Evolutionary conservation across 805 yeast species (phyloP).

Genomic region (Candida lessepsii): DNA sequence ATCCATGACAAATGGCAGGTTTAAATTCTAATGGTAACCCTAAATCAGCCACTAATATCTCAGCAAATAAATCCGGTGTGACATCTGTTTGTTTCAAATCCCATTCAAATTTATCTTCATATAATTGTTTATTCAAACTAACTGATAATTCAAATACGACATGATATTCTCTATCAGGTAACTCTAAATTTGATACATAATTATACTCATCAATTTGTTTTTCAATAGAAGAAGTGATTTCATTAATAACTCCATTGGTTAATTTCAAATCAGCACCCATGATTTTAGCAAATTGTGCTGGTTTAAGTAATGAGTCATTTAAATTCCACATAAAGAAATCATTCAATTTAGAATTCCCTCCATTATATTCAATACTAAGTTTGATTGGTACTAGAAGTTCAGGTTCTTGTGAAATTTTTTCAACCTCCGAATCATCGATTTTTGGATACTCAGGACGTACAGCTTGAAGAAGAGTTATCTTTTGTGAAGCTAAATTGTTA

Average conservation of each 20-base stretch:
- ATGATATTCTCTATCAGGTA: slow-evolving; percentile 64
- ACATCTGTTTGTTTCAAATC: slow-evolving; percentile 56
- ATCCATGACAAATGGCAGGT: slow-evolving; percentile 83
- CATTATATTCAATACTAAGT: slow-evolving; percentile 57
- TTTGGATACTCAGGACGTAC: slow-evolving; percentile 24
- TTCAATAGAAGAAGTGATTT: slow-evolving; percentile 66
- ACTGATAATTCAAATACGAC: slow-evolving; percentile 80
- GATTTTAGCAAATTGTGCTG: slow-evolving; percentile 70
- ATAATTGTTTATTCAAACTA: slow-evolving; percentile 76
- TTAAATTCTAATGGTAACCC: slow-evolving; percentile 83
- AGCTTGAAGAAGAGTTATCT: slow-evolving; percentile 25
- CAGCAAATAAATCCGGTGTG: slow-evolving; percentile 84
- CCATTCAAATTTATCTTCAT: slow-evolving; percentile 95
- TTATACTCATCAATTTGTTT: slow-evolving; percentile 79
- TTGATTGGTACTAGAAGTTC: slow-evolving; percentile 65
- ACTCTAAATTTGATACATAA: slow-evolving; percentile 58
- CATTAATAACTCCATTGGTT: slow-evolving; percentile 59
- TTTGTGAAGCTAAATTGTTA: slow-evolving; percentile 20
- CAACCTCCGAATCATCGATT: slow-evolving; percentile 23
- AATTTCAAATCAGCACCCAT: slow-evolving; percentile 83
- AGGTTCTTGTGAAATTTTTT: slow-evolving; percentile 28
- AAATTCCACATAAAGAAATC: slow-evolving; percentile 77
- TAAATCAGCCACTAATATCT: slow-evolving; percentile 75
- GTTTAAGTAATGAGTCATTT: slow-evolving; percentile 63
- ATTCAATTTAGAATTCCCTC: slow-evolving; percentile 45